These are phyloP conservation scores for Przewalskia tangutica DNA, from an alignment of 257 asterid genomes.

Conservation along the genomic window DNA sequence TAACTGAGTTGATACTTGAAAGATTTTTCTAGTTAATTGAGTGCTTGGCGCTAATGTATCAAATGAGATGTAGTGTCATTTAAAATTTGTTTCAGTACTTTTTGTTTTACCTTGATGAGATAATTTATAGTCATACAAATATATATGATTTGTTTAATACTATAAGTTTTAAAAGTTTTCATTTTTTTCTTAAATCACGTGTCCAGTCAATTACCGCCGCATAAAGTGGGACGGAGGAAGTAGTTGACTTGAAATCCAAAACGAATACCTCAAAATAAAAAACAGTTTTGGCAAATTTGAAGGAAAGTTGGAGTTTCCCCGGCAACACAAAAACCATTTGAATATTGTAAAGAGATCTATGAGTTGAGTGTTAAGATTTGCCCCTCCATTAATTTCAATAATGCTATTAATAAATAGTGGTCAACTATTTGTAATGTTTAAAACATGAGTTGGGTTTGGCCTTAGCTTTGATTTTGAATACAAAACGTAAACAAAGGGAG, in stretches of 20 bases:
- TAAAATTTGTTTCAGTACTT: not conserved
- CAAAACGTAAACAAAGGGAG: too few species aligned
- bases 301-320: too few species aligned
- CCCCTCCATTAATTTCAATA: not conserved
- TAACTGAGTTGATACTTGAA: not conserved
- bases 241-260: not conserved
- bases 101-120: not conserved
- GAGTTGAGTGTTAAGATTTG: not conserved
- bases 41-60: not conserved
- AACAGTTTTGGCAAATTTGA: too few species aligned
- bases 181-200: not conserved
- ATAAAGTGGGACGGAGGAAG: too few species aligned
- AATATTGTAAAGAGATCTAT: not conserved
- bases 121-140: not conserved
- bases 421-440: not conserved
- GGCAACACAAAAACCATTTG: too few species aligned
- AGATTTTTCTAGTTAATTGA: not conserved
- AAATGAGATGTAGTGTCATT: not conserved
- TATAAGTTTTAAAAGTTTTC: fast-evolving
- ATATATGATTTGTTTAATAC: fast-evolving
- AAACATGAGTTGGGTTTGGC: not conserved
- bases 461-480: too few species aligned
- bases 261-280: not conserved
- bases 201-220: too few species aligned
- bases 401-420: not conserved